These are phyloP conservation scores for Calonectria pauciramosa DNA, from an alignment of 2,329 filamentous ascomycete genomes.

Conservation along the genomic window DNA sequence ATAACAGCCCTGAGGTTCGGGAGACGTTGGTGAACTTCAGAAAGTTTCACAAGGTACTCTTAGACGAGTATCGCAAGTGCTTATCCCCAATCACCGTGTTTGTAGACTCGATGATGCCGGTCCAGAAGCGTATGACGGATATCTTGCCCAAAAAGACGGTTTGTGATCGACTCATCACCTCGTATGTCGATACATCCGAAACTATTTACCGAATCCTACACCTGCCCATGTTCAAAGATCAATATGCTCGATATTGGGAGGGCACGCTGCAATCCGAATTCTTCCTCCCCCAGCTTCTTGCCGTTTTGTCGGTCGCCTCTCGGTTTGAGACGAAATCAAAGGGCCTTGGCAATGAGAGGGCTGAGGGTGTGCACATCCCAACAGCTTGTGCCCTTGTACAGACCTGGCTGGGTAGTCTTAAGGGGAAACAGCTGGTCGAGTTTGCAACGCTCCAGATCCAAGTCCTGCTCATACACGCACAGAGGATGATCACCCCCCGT, in stretches of 20 bases:
- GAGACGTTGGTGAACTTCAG: slow-evolving; percentile 61
- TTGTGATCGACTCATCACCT: slow-evolving; percentile 64
- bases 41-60: slow-evolving; percentile 62
- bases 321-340: slow-evolving; percentile 65
- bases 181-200: slow-evolving; percentile 66
- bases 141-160: slow-evolving; percentile 65
- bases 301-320: slow-evolving; percentile 66
- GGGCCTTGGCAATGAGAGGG: slow-evolving; percentile 64
- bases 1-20: slow-evolving; percentile 55
- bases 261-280: slow-evolving; percentile 60
- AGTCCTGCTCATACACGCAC: slow-evolving; percentile 66
- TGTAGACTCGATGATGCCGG: slow-evolving; percentile 70
- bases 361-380: slow-evolving; percentile 68
- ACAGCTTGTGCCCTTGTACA: slow-evolving; percentile 69
- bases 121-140: slow-evolving; percentile 70
- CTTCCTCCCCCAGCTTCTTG: slow-evolving; percentile 68
- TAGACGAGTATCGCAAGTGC: slow-evolving; percentile 61
- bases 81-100: slow-evolving; percentile 68
- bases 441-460: slow-evolving; percentile 68
- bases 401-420: slow-evolving; percentile 65
- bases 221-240: slow-evolving; percentile 63
- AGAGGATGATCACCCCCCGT: slow-evolving; percentile 65
- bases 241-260: slow-evolving; percentile 68
- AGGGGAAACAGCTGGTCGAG: slow-evolving; percentile 66
- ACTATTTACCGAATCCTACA: slow-evolving; percentile 68